These are phyloP conservation scores for Arachis stenosperma DNA, from an alignment of 306 rosid species.

Conservation along the genomic window DNA sequence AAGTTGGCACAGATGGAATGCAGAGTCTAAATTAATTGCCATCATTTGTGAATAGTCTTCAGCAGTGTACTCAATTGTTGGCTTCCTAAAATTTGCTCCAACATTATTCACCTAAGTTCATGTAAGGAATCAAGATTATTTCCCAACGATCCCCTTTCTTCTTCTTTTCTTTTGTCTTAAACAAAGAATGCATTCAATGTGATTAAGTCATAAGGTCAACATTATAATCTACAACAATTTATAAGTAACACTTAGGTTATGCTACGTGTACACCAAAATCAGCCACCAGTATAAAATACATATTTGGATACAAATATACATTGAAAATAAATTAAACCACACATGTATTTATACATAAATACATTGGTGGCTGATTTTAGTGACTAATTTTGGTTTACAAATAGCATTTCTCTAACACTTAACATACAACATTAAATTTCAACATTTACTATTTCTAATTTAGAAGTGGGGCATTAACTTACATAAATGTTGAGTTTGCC, in stretches of 20 bases:
- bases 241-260: not conserved
- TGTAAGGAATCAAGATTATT: too few species aligned
- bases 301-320: too few species aligned
- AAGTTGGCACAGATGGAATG: constrained; percentile 72
- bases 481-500: constrained; percentile 75
- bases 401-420: not conserved
- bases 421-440: not conserved
- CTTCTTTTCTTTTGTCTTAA: too few species aligned
- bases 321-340: too few species aligned
- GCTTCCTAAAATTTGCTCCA: constrained; percentile 81
- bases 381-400: too few species aligned
- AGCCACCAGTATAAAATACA: too few species aligned
- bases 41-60: constrained; percentile 59
- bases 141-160: too few species aligned
- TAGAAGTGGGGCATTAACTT: constrained; percentile 37
- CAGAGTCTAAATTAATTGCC: constrained; percentile 71
- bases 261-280: too few species aligned
- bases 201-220: constrained; percentile 4
- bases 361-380: too few species aligned
- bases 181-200: not conserved
- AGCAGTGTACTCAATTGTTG: constrained; percentile 64
- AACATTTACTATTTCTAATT: not conserved
- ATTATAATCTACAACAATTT: constrained; percentile 11
- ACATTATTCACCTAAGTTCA: constrained; percentile 74
- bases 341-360: too few species aligned